Evolutionary conservation across 352 stramenopile genomes (phyloP), one percentile per base, ranked within the genome.

Genomic region (Globisporangium irregulare): DNA sequence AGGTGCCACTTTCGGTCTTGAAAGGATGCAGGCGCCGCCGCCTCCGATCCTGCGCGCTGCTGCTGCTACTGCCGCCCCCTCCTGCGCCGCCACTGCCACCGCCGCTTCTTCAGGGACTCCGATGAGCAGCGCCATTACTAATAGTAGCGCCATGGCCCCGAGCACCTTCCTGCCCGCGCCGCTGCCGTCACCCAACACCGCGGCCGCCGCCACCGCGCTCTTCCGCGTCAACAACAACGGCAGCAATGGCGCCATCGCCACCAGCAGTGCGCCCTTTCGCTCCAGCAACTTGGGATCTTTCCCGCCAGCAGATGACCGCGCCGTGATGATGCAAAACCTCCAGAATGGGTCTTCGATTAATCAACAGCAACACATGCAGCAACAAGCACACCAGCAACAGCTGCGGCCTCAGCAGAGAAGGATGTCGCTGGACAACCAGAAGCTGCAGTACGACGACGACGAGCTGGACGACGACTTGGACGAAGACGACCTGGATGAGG

Each of bases 1-100:
- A 22, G 8, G 54, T 64, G 64, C 64, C 75, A 67, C 34, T 73
- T 41, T 67, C 41, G 62, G 61, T 66, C 65, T 57, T 73, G 73
- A 79, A 82, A 73, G 68, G 76, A 82, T 80, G 71, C 76, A 77
- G 64, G n/a, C 25, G 43, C 32, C 56, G n/a, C 25, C 32, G 9
- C 38, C 34, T 55, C 22, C 27, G 38, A 41, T 63, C 46, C 55
- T 64, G 64, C 36, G 24, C 50, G 22, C 53, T 25, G 41, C 24
- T 25, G 20, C 43, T 29, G 38, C 41, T 56, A 32, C 27, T 25
- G 59, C 22, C 25, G 27, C 15, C 34, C 20, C 56, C 20, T 61
- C 55, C n/a, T 59, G 24, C 18, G 18, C 55, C 27, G 27, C 27
- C 3, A 10, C 32, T 36, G 15, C 43, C 43, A 22, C 43, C 24